A percentile compares a stretch with the other conserved stretches of the same genome.
Conservation (phyloP, 306 rosid species). For the Citrullus mucosospermus region DNA sequence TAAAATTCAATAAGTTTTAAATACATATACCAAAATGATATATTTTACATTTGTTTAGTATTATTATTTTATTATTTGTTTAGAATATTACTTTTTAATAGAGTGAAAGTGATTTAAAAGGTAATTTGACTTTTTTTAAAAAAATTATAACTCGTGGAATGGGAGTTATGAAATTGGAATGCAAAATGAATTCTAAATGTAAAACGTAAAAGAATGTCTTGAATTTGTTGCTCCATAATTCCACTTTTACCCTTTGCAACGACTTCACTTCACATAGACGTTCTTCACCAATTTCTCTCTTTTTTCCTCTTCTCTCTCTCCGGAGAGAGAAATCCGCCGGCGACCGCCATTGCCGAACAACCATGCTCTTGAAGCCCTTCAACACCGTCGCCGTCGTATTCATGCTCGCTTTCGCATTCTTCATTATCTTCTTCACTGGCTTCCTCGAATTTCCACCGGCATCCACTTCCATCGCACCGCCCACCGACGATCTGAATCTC, state of each 20-base stretch:
- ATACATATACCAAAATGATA: no score
- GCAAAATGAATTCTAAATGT: neutral
- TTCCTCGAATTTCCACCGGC: constrained; percentile 50
- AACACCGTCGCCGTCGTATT: constrained; percentile 33
- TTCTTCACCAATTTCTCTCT: neutral
- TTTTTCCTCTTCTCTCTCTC: neutral
- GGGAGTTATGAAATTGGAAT: neutral
- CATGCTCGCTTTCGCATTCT: constrained; percentile 39
- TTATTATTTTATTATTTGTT: no score
- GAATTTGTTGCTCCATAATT: neutral
- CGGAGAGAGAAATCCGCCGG: constrained; percentile 7
- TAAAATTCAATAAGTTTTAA: no score
- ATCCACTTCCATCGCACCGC: constrained; percentile 17
- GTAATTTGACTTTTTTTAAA: neutral
- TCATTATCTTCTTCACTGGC: constrained; percentile 54
- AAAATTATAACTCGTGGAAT: neutral
- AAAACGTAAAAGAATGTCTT: neutral
- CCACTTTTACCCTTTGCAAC: neutral
- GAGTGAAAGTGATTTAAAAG: no score
- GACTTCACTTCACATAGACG: neutral
- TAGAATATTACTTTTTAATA: no score
- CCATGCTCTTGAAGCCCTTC: constrained; percentile 45
- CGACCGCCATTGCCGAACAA: neutral
- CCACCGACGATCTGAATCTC: constrained; percentile 10
- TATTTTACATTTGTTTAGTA: no score